Evolutionary conservation across 768 basidiomycete genomes (phyloP), one percentile per base, ranked within the genome.

Genomic region (Albatrellus ellisii): DNA sequence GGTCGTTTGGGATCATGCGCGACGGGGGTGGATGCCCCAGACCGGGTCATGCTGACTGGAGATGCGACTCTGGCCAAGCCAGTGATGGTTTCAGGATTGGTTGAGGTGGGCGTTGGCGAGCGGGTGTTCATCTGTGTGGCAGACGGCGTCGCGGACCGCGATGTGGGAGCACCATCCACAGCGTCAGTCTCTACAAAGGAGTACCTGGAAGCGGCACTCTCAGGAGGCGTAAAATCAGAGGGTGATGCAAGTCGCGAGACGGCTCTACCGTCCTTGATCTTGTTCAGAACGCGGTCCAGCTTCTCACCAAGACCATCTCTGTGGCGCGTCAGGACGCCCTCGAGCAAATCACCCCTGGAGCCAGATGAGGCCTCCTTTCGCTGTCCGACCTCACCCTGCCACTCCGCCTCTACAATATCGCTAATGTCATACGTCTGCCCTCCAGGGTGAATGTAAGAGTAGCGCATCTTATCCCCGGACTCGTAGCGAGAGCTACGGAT

Each of bases 391-490:
- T 58, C 60, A 21, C 54, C 75, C n/a, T 73, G 65, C 70, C 85
- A 83, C 52, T 94, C 94, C 59, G 86, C 77, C 55, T 92, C 89
- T 36, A 97, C 72, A 38, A 95, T 80, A 48, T 94, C 83, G 53
- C 87, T 90, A 56, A 98, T 89, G 58, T 98, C 94, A 53, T 79
- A 84, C 0, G 82, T 83, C 62, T 87, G 87, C 2, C 91, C 94
- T 47, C 91, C 88, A 2, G 76, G 70, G 47, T 89, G 80, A 31
- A 97, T 83, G 57, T 89, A 97, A 28, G 92, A 95, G 58, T 99
- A 99, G 0, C 92, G 79, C 63, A 90, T 81, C 35, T 68, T 65
- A 48, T 87, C 82, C 31, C 71, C 75, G 4, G 62, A 56, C 17
- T 87, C 75, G 48, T 79, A 77, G 6, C 88, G 69, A 5, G 84